Percentiles rank a stretch among this genome's conserved stretches.
Evolutionary conservation across 495 filamentous ascomycete species (phyloP).

Genomic region (Sphaerosporella brunnea): DNA sequence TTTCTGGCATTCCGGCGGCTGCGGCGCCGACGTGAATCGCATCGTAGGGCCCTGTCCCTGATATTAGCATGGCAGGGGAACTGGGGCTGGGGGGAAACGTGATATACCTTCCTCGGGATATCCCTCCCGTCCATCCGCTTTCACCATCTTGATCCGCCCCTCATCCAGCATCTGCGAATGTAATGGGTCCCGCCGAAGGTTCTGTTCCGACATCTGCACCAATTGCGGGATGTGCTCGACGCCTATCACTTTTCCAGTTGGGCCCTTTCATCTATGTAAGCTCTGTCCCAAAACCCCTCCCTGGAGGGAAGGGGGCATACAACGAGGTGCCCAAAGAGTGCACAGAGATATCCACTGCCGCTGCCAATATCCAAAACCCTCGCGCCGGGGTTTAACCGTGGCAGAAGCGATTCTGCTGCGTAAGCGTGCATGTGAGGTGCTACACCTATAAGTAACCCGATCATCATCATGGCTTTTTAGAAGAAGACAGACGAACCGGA

Average conservation of each 20-base stretch:
- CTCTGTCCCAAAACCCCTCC: background rate
- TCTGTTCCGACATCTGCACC: slow-evolving; percentile 49
- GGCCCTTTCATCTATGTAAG: background rate
- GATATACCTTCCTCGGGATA: slow-evolving; percentile 34
- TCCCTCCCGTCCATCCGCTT: slow-evolving; percentile 67
- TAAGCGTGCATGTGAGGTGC: slow-evolving; percentile 91
- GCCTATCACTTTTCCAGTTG: slow-evolving; percentile 48
- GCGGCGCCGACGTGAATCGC: slow-evolving; percentile 94
- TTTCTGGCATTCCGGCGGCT: slow-evolving; percentile 52
- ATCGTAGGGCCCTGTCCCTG: slow-evolving; percentile 38
- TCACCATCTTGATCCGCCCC: slow-evolving; percentile 52
- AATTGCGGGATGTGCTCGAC: slow-evolving; percentile 76
- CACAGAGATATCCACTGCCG: slow-evolving; percentile 81
- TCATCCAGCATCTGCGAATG: slow-evolving; percentile 39
- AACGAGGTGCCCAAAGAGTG: slow-evolving; percentile 69
- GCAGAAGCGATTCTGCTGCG: slow-evolving; percentile 18
- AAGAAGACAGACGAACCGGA: too few relatives aligned
- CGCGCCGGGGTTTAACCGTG: slow-evolving; percentile 15
- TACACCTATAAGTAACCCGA: too few relatives aligned
- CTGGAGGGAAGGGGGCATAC: slow-evolving; percentile 27
- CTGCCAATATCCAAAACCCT: slow-evolving; percentile 73
- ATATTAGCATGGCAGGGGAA: slow-evolving; percentile 10
- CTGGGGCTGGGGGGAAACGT: background rate
- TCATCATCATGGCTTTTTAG: too few relatives aligned
- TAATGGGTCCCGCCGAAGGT: slow-evolving; percentile 45